A percentile compares a stretch with the other conserved stretches of the same genome.
phyloP scores from a whole-genome alignment of 345 rosid genomes.

The Cardiospermum halicacabum region DNA sequence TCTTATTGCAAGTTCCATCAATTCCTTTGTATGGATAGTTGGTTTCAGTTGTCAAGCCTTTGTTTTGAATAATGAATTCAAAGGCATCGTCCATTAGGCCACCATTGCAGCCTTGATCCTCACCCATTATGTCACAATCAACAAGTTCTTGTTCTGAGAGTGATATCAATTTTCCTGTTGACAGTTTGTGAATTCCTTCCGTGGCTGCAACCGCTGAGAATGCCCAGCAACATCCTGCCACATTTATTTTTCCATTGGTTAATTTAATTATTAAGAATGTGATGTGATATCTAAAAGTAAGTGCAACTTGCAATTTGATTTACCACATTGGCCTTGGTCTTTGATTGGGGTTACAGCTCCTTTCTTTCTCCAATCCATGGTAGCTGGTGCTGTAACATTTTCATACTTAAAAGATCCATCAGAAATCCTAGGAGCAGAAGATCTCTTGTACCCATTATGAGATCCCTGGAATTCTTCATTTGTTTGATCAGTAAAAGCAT shows the following conservation, averaged over 20 bases:
- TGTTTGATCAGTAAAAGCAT: constrained; percentile 34
- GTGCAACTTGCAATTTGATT: neutral
- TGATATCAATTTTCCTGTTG: constrained; percentile 15
- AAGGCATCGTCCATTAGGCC: constrained; percentile 30
- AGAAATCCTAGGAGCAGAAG: neutral
- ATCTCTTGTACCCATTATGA: constrained; percentile 12
- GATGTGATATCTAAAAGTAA: neutral
- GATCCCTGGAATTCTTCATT: constrained; percentile 13
- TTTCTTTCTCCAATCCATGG: constrained; percentile 26
- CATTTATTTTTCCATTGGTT: neutral
- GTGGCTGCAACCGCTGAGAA: constrained; percentile 17
- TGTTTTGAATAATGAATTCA: constrained; percentile 21
- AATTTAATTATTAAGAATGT: neutral
- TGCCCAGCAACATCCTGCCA: constrained; percentile 20
- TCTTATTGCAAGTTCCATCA: constrained; percentile 17
- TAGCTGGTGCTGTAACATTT: constrained; percentile 10
- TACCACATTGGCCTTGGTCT: constrained; percentile 32
- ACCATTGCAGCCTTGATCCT: constrained; percentile 27
- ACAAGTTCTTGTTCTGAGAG: constrained; percentile 30
- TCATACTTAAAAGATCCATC: constrained; percentile 3
- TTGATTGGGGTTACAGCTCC: constrained; percentile 31
- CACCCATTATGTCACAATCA: constrained; percentile 23
- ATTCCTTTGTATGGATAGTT: constrained; percentile 22
- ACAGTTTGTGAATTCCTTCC: constrained; percentile 12
- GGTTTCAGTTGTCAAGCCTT: constrained; percentile 21